Evolutionary conservation across 176 grass and related monocot species (phyloP), one percentile per base, ranked within the genome.

Genomic region (Aegilops umbellulata): DNA sequence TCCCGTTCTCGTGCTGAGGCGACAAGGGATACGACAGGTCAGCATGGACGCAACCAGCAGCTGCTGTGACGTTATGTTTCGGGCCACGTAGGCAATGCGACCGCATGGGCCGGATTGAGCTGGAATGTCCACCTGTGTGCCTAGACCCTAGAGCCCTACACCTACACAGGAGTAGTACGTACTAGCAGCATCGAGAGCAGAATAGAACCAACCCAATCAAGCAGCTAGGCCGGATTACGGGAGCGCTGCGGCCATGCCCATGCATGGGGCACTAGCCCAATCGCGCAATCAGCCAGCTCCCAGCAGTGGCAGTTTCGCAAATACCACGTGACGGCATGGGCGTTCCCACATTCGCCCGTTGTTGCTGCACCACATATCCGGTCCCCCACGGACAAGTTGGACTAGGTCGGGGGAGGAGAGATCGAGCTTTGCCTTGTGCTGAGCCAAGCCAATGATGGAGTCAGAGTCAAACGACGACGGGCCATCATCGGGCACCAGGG

Each of bases 271-370:
- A n/a, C n/a, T n/a, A n/a, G n/a, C n/a, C n/a, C n/a, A n/a, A n/a
- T n/a, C n/a, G n/a, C n/a, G n/a, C n/a, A 51, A 1, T 49, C 49
- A 53, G 5, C 49, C 49, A 6, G 16, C 49, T 1, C 49, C 49
- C 49, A 19, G 1, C 5, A 41, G 47, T 14, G 66, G 67, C 49
- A 72, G 13, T 74, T 13, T 7, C 10, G 55, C 17, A 42, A 83
- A 74, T 83, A 83, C 53, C 23, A 27, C 35, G 35, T 11, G 69
- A 84, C 69, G 79, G 63, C 79, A 68, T 47, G 64, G 79, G 64
- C 79, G 26, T 16, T 4, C 57, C 20, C 2, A 31, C 31, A 31
- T 4, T 31, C 31, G 4, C 31, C 31, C 2, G 31, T 31, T 3
- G 4, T 51, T 51, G 14, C 32, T 70, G 8, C 73, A 3, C 70